A percentile compares a stretch with the other conserved stretches of the same genome.
Conservation (phyloP, 192 early-diverging fungal genomes). For the Jimgerdemannia lactiflua region DNA sequence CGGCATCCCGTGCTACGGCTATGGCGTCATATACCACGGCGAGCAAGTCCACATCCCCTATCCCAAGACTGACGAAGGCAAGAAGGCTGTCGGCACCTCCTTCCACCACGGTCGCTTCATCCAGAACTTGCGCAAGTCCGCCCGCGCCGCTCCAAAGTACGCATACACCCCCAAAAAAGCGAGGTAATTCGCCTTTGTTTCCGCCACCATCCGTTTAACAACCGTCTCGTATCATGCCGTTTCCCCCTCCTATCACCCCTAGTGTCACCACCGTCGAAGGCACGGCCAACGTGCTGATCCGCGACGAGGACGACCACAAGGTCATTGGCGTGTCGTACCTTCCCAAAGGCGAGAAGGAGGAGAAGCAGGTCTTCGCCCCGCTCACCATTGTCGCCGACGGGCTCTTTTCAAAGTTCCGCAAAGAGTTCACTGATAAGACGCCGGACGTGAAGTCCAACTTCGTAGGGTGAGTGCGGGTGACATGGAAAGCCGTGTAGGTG, state of each 20-base stretch:
- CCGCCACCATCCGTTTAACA: background rate
- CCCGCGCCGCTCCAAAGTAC: conserved; percentile 53
- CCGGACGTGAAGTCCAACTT: conserved; percentile 62
- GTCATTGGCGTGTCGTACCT: conserved; percentile 55
- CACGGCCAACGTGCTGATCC: conserved; percentile 67
- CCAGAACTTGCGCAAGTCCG: conserved; percentile 77
- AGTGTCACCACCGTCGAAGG: conserved; percentile 79
- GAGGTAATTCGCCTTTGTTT: background rate
- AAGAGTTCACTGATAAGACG: conserved; percentile 54
- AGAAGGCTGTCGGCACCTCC: conserved; percentile 59
- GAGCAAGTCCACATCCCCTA: conserved; percentile 73
- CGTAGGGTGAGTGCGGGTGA: conserved; percentile 53
- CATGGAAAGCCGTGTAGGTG: background rate
- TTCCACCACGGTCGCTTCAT: conserved; percentile 97
- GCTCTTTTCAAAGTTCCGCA: conserved; percentile 93
- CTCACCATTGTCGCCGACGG: conserved; percentile 91
- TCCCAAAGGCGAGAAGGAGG: conserved; percentile 20
- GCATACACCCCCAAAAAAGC: conserved; percentile 1
- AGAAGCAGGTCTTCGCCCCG: conserved; percentile 56
- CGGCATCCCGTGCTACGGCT: conserved; percentile 80
- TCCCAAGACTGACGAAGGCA: conserved; percentile 44
- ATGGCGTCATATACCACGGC: conserved; percentile 62
- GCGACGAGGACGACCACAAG: conserved; percentile 38
- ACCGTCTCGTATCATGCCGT: background rate
- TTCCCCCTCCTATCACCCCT: background rate